Evolutionary conservation across 2,329 filamentous ascomycete genomes (phyloP).

Genomic region (Neonectria coccinea): DNA sequence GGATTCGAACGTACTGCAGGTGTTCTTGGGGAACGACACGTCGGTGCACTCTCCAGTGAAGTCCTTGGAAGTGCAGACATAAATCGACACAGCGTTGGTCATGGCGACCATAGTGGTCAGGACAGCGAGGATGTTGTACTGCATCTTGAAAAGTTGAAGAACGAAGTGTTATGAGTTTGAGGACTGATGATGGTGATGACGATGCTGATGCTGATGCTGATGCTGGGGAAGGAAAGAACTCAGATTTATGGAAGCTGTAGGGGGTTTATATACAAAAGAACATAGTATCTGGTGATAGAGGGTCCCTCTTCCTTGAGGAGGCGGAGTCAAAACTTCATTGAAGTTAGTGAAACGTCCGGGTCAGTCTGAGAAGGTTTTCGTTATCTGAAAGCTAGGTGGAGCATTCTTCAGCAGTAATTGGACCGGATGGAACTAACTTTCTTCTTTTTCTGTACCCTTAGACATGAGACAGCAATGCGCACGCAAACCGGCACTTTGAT

Average conservation of each 20-base stretch:
- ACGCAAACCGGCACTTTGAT: not conserved
- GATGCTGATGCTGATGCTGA: not conserved
- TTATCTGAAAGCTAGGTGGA: not conserved
- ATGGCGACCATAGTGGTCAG: constrained; percentile 3
- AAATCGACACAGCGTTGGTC: not conserved
- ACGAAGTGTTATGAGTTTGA: not conserved
- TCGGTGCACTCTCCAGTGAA: constrained; percentile 3
- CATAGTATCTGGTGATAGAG: not conserved
- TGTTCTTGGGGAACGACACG: not conserved
- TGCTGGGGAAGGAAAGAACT: not conserved
- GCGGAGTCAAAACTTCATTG: not conserved
- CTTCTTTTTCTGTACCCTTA: not conserved
- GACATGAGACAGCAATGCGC: not conserved
- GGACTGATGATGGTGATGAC: not conserved
- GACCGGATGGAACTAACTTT: not conserved
- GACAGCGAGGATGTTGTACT: constrained; percentile 3
- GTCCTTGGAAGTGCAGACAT: constrained; percentile 3
- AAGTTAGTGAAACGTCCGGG: not conserved
- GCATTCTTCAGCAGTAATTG: constrained; percentile 1
- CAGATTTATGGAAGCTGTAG: constrained; percentile 2
- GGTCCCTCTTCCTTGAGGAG: not conserved
- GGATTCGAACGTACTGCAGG: not conserved
- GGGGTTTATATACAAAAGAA: constrained; percentile 3
- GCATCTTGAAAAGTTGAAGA: constrained; percentile 2
- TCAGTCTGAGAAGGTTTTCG: not conserved